phyloP scores from a whole-genome alignment of 257 asterid species.

The Linderniella brevidens region DNA sequence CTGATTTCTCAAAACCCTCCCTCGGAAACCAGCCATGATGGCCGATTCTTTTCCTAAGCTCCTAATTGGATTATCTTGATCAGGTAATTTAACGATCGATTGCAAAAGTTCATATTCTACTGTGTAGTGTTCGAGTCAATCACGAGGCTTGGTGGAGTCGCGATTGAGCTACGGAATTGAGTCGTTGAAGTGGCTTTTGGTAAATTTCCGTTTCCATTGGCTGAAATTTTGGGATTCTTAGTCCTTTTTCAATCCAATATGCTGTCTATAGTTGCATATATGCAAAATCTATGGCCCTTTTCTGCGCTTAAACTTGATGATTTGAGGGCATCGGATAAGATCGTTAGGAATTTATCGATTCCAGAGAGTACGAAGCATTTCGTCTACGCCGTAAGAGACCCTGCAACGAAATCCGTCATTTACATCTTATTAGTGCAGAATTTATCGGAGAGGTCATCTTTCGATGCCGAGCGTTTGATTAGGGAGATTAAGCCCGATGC shows the following conservation, averaged over 20 bases:
- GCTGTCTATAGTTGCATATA: constrained; percentile 29
- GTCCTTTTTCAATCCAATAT: constrained; percentile 9
- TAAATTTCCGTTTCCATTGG: no score
- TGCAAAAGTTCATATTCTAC: no score
- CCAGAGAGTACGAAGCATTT: constrained; percentile 71
- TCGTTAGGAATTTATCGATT: constrained; percentile 44
- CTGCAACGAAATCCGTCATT: constrained; percentile 42
- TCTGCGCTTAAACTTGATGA: constrained; percentile 33
- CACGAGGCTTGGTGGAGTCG: no score
- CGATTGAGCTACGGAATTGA: no score
- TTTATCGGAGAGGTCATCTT: constrained; percentile 68
- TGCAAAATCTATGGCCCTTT: constrained; percentile 66
- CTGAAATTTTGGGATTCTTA: no score
- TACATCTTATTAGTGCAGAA: constrained; percentile 68
- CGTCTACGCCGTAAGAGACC: constrained; percentile 62
- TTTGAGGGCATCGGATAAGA: constrained; percentile 51
- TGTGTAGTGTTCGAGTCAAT: no score
- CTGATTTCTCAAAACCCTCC: no score
- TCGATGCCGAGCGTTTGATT: constrained; percentile 62
- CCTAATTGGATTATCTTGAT: no score
- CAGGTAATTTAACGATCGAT: no score
- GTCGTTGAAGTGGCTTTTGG: no score
- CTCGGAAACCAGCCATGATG: no score
- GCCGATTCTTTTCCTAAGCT: no score
- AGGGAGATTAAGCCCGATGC: constrained; percentile 77